Evolutionary conservation across 768 basidiomycete genomes (phyloP), one percentile per base, ranked within the genome.

Genomic region (Boletus speciosus): DNA sequence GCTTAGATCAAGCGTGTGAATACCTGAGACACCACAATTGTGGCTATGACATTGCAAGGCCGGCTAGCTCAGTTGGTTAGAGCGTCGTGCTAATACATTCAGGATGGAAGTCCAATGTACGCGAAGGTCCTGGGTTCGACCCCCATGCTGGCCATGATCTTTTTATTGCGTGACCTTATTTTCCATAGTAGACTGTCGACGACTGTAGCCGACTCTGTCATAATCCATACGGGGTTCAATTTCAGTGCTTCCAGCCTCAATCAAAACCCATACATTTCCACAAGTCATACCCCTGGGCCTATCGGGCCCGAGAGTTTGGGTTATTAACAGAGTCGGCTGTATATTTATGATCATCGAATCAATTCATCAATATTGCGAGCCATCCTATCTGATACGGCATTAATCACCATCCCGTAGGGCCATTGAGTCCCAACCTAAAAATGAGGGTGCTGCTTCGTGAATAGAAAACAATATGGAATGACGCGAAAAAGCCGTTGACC

Each of bases 51-150:
- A 3, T 10, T 6, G 8, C 6, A 9, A 9, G 86, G 86, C 86
- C 85, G 86, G 81, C 84, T 89, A 88, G 87, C 88, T 90, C 87
- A 90, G 88, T 76, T 88, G 88, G 87, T 89, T 88, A 88, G 88
- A 88, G 87, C 86, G 86, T 88, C 82, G 86, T 86, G 83, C 86
- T 88, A 88, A 65, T 71, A 69, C 60, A 32, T 16, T 16, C n/a
- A 25, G 27, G 7, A 21, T 14, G 1, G 2, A 34, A 29, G 8
- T 38, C 54, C 19, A 12, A 25, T 58, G 44, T 59, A 61, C 60
- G 60, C 60, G 70, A 70, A 72, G 71, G 69, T 73, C 73, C 69
- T 70, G 71, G 71, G 72, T 73, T 72, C 71, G 71, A 73, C 60
- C 69, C 71, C 71, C 71, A 66, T 71, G 69, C 60, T 70, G 71